A percentile compares a stretch with the other conserved stretches of the same genome.
phyloP scores from a whole-genome alignment of 2,329 filamentous ascomycete species.

The Neospermospora avenae region DNA sequence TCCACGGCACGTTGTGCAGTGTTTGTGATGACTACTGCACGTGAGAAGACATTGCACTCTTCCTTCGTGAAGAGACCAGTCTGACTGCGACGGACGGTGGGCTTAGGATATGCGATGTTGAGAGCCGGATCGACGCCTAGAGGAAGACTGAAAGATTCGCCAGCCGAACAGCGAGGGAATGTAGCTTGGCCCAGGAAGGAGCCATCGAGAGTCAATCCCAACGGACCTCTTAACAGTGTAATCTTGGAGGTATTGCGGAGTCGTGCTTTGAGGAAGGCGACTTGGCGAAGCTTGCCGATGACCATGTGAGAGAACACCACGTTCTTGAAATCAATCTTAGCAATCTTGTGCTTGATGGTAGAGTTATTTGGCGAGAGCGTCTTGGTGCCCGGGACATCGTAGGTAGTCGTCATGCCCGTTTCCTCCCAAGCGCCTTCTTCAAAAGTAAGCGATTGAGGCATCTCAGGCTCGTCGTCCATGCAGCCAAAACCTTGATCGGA shows the following conservation, averaged over 20 bases:
- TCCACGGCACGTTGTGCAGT: conserved; percentile 43
- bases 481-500: conserved; percentile 15
- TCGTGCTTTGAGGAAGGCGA: conserved; percentile 56
- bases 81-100: conserved; percentile 49
- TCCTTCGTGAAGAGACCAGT: conserved; percentile 53
- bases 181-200: conserved; percentile 56
- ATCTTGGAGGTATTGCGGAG: conserved; percentile 54
- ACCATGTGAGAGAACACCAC: conserved; percentile 55
- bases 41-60: conserved; percentile 48
- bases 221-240: conserved; percentile 52
- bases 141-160: conserved; percentile 50
- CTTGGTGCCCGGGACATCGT: conserved; percentile 57
- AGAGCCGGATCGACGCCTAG: conserved; percentile 60
- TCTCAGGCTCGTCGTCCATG: conserved; percentile 13
- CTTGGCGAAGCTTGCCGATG: conserved; percentile 57
- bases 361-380: conserved; percentile 51
- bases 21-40: conserved; percentile 49
- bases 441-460: conserved; percentile 38
- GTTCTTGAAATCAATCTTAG: conserved; percentile 48
- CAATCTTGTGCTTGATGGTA: conserved; percentile 57
- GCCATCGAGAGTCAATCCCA: conserved; percentile 60
- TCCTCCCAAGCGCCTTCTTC: conserved; percentile 56
- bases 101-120: conserved; percentile 52
- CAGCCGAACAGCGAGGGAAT: conserved; percentile 53
- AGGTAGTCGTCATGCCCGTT: conserved; percentile 54